A percentile compares a stretch with the other conserved stretches of the same genome.
Evolutionary conservation across 139 green algal genomes (phyloP).

Genomic region (Tetradesmus lagerheimii): DNA sequence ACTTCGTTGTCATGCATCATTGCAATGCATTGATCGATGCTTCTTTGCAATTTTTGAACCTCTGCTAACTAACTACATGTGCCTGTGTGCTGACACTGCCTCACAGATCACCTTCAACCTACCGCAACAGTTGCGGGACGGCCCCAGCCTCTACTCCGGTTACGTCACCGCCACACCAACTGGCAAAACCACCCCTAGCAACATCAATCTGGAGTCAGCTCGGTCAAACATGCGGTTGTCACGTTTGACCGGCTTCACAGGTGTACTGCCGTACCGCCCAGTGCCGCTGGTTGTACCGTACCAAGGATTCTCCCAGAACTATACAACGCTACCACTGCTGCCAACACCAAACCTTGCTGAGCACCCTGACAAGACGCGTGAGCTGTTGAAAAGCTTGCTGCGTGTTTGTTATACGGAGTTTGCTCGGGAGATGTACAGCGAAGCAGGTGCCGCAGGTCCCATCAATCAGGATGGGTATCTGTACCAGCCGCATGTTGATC

Average conservation of each 20-base stretch:
- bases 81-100: neutral
- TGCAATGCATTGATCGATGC: too few relatives aligned
- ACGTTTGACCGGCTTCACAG: neutral
- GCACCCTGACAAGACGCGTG: neutral
- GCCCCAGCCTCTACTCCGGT: neutral
- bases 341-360: neutral
- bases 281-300: constrained; percentile 18
- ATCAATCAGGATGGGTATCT: neutral
- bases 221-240: neutral
- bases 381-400: neutral
- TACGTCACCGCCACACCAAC: neutral
- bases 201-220: neutral
- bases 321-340: neutral
- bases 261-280: neutral
- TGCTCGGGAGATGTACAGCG: neutral
- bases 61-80: too few relatives aligned
- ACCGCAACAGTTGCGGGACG: neutral
- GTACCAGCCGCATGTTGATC: neutral
- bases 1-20: too few relatives aligned
- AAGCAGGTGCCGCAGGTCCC: neutral
- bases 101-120: constrained; percentile 4
- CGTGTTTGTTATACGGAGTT: neutral
- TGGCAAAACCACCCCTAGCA: neutral
- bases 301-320: constrained; percentile 12
- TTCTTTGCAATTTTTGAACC: too few relatives aligned